Evolutionary conservation across 2,329 filamentous ascomycete genomes (phyloP).

Genomic region (Diaporthe citrichinensis): DNA sequence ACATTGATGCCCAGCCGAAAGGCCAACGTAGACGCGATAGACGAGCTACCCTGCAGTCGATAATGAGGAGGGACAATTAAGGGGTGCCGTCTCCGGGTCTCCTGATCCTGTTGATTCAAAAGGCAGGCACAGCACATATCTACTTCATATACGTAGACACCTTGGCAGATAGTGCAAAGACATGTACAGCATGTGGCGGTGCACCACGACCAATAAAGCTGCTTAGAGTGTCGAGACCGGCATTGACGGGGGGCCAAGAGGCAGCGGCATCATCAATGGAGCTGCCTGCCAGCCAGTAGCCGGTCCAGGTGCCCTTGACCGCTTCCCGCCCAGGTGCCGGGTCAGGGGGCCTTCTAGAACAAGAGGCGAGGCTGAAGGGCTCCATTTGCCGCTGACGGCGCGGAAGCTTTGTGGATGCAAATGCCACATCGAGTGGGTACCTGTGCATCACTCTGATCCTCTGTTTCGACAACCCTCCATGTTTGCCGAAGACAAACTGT

Average conservation of each 20-base stretch:
- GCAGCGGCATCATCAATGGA: slow-evolving; percentile 21
- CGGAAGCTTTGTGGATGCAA: slow-evolving; percentile 36
- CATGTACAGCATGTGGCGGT: slow-evolving; percentile 22
- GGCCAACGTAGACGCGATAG: not conserved
- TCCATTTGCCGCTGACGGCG: slow-evolving; percentile 28
- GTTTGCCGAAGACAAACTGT: not conserved
- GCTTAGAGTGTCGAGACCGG: slow-evolving; percentile 4
- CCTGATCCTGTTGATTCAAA: not conserved
- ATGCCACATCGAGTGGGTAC: slow-evolving; percentile 35
- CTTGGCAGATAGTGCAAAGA: not conserved
- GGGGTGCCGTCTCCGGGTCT: not conserved
- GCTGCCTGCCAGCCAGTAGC: slow-evolving; percentile 8
- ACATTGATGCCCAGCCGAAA: not conserved
- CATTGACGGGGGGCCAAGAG: slow-evolving; percentile 6
- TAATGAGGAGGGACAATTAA: not conserved
- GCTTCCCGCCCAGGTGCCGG: slow-evolving; percentile 34
- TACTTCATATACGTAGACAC: not conserved
- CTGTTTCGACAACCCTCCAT: not conserved
- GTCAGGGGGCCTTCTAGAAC: slow-evolving; percentile 38
- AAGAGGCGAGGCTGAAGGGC: slow-evolving; percentile 31
- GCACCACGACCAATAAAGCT: slow-evolving; percentile 18
- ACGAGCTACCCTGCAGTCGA: not conserved
- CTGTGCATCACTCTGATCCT: slow-evolving; percentile 27
- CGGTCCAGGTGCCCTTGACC: slow-evolving; percentile 35
- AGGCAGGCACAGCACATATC: not conserved